Evolutionary conservation across 2,329 filamentous ascomycete species (phyloP), one percentile per base, ranked within the genome.

Genomic region (Beauveria bassiana): DNA sequence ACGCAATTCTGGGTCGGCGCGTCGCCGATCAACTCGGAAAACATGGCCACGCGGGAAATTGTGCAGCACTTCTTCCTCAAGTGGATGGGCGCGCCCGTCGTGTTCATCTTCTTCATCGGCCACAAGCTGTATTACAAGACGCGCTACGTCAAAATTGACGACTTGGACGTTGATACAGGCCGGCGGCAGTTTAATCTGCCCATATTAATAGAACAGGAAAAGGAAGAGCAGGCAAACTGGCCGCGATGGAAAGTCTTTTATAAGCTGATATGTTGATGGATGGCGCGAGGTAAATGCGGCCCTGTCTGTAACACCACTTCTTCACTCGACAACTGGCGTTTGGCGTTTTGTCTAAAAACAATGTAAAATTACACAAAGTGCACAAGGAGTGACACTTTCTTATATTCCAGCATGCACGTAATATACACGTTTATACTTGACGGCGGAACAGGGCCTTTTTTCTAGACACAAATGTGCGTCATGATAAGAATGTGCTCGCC

Each of bases 1-100:
- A 88, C 88, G 1, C 90, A 95, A 71, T 91, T 93, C 75, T 95
- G 90, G 88, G 85, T 87, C 46, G 89, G 88, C 26, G 84, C 87
- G 9, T 90, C 84, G 70, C 90, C 91, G 1, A 79, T 91, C 42
- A 82, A 77, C 16, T 85, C 82, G 66, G 68, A 68, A 4, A 62
- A 72, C 0, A 76, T 76, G 70, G 77, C 75, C 0, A 64, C 76
- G 2, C 50, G 68, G 2, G 73, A 78, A 5, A 76, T 83, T 46
- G 81, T 81, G 1, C 71, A 82, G 65, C 83, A 77, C 64, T 92
- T 91, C 72, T 93, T 93, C 73, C 73, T 84, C 55, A 77, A 80
- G 61, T 89, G 86, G 69, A 77, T 88, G 60, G 85, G 85, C 1
- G 81, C 82, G 2, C 86, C 87, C 6, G 82, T 89, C 62, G 83